Evolutionary conservation across 2,329 filamentous ascomycete genomes (phyloP).

Genomic region (Neofusicoccum sp.): DNA sequence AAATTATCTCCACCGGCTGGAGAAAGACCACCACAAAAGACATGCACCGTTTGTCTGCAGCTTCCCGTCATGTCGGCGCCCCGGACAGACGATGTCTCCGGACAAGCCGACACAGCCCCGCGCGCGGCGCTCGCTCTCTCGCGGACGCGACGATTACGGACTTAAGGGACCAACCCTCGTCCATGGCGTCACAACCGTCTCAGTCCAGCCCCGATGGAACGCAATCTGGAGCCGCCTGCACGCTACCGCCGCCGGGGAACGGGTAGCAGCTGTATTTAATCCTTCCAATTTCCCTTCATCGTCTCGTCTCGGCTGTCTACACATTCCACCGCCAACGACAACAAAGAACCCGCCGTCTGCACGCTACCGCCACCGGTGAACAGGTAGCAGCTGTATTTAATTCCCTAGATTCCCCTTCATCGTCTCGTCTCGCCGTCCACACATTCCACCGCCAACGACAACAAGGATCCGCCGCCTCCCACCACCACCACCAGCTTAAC

Average conservation of each 20-base stretch:
- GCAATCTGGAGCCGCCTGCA: too few relatives aligned
- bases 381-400: not conserved
- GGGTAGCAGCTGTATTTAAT: not conserved
- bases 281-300: not conserved
- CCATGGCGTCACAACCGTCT: not conserved
- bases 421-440: not conserved
- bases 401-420: not conserved
- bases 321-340: not conserved
- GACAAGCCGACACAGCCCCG: too few relatives aligned
- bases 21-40: too few relatives aligned
- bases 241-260: not conserved
- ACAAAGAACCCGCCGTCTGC: not conserved
- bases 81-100: too few relatives aligned
- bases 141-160: not conserved
- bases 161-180: not conserved
- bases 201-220: not conserved
- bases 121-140: not conserved
- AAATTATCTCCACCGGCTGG: too few relatives aligned
- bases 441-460: not conserved
- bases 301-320: not conserved
- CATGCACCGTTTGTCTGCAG: too few relatives aligned
- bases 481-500: not conserved
- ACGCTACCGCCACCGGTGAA: not conserved
- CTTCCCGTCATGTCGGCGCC: too few relatives aligned
- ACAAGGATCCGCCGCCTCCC: not conserved